Evolutionary conservation across 305 asterid genomes (phyloP), one percentile per base, ranked within the genome.

Genomic region (Fraxinus platypoda): DNA sequence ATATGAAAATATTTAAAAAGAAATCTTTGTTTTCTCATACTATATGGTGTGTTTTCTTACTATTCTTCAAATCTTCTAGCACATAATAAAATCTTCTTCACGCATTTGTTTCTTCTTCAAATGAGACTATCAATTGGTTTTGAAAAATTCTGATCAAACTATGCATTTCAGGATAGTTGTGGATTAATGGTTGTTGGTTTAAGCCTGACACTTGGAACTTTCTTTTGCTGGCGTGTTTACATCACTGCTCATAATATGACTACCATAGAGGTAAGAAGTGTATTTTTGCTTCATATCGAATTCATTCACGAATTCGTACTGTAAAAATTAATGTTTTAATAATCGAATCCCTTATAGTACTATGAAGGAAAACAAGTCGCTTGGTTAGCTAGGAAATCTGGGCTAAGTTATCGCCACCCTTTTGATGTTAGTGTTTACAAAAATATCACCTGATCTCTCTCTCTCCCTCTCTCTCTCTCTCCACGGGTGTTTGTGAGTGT

Each of bases 301-400:
- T 78, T 83, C 62, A 49, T 77, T 79, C 19, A 17, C 74, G 57
- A 77, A 35, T 31, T 74, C 37, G 31, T 34, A 33, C 7, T 57
- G 72, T 59, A 33, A 81, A 83, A 38, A 75, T 38, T 74, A 57
- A 82, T 31, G 78, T 77, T 79, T 80, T 80, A 73, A 37, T 30
- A 38, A 8, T 83, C 41, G 8, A 41, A 41, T 41, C 34, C 84
- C 79, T 84, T 73, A 38, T 90, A 94, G 99, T 89, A 90, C 73
- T 88, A 93, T 8, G 97, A 92, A 86, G 94, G 84, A 73, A 94
- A 89, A 78, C 86, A 97, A 84, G 96, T 97, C 68, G 91, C 92
- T 75, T 95, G 99, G 98, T 84, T 95, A 90, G 98, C 98, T 15
- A 90, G 90, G 86, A 94, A 94, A 92, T 94, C 99, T 68, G 99